A percentile compares a stretch with the other conserved stretches of the same genome.
phyloP scores from a whole-genome alignment of 2,329 filamentous ascomycete species.

The Tolypocladium guangdongense region DNA sequence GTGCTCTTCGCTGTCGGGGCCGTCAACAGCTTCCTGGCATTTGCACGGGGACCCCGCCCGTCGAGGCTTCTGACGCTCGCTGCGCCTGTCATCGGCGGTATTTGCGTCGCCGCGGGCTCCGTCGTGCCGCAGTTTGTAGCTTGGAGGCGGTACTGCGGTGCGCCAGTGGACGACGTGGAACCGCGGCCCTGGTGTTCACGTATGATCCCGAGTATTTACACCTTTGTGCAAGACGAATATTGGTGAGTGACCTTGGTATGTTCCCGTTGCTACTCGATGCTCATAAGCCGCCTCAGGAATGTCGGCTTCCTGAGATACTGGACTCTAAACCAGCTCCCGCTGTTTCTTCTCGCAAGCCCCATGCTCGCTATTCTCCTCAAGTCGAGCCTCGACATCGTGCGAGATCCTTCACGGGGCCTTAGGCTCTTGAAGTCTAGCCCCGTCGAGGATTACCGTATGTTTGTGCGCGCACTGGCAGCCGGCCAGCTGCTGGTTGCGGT shows the following conservation, averaged over 20 bases:
- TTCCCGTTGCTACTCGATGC: neutral
- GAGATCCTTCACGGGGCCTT: constrained; percentile 9
- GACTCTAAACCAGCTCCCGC: constrained; percentile 73
- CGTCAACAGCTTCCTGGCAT: constrained; percentile 23
- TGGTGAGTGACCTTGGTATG: constrained; percentile 54
- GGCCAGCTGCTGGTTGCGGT: constrained; percentile 62
- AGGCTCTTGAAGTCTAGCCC: constrained; percentile 1
- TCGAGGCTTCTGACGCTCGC: constrained; percentile 39
- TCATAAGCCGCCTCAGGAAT: constrained; percentile 49
- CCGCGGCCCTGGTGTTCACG: constrained; percentile 64
- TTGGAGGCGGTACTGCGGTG: constrained; percentile 58
- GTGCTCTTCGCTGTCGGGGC: constrained; percentile 59
- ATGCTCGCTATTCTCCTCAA: constrained; percentile 53
- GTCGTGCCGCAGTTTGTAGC: constrained; percentile 64
- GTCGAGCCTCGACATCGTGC: constrained; percentile 41
- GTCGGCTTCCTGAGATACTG: constrained; percentile 84
- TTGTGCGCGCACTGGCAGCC: constrained; percentile 51
- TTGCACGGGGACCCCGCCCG: constrained; percentile 15
- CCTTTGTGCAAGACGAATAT: constrained; percentile 80
- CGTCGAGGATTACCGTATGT: constrained; percentile 8
- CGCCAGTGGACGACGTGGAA: constrained; percentile 12
- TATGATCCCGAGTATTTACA: constrained; percentile 75
- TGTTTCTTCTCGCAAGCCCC: constrained; percentile 76
- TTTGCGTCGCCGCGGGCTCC: constrained; percentile 56
- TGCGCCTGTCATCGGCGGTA: constrained; percentile 54